phyloP scores from a whole-genome alignment of 2,329 filamentous ascomycete genomes.

The Lasiodiplodia theobromae region DNA sequence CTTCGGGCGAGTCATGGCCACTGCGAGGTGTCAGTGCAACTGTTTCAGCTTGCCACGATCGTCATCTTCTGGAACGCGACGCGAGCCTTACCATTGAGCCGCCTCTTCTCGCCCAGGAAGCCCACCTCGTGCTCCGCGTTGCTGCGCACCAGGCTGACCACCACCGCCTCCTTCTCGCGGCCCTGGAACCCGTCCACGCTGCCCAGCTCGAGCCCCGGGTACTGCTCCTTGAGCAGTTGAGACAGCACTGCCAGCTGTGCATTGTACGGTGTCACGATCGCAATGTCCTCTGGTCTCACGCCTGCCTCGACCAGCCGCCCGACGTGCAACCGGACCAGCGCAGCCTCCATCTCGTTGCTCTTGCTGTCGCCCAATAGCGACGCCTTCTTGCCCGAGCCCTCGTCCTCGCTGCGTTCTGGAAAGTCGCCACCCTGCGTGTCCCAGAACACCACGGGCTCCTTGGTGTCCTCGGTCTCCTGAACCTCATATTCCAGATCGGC shows the following conservation, averaged over 20 bases:
- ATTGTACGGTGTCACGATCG: slow-evolving; percentile 95
- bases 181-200: slow-evolving; percentile 98
- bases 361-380: slow-evolving; percentile 75
- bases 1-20: slow-evolving; percentile 95
- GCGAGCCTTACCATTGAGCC: slow-evolving; percentile 78
- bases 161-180: slow-evolving; percentile 92
- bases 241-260: slow-evolving; percentile 85
- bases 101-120: slow-evolving; percentile 88
- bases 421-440: slow-evolving; percentile 97
- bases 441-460: slow-evolving; percentile 87
- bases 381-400: slow-evolving; percentile 60
- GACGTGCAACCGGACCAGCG: slow-evolving; percentile 81
- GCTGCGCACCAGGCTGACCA: slow-evolving; percentile 92
- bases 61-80: slow-evolving; percentile 27
- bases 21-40: slow-evolving; percentile 54
- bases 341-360: slow-evolving; percentile 89
- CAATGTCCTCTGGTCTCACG: slow-evolving; percentile 82
- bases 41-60: slow-evolving; percentile 23
- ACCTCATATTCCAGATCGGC: slow-evolving; percentile 81
- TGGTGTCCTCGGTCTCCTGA: slow-evolving; percentile 82
- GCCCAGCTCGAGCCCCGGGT: slow-evolving; percentile 88
- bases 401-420: slow-evolving; percentile 80
- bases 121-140: slow-evolving; percentile 88
- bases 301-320: slow-evolving; percentile 77
- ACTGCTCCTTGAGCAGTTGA: slow-evolving; percentile 76